These are phyloP conservation scores for Termitomyces sp. DNA, from an alignment of 768 basidiomycete species.

Conservation along the genomic window DNA sequence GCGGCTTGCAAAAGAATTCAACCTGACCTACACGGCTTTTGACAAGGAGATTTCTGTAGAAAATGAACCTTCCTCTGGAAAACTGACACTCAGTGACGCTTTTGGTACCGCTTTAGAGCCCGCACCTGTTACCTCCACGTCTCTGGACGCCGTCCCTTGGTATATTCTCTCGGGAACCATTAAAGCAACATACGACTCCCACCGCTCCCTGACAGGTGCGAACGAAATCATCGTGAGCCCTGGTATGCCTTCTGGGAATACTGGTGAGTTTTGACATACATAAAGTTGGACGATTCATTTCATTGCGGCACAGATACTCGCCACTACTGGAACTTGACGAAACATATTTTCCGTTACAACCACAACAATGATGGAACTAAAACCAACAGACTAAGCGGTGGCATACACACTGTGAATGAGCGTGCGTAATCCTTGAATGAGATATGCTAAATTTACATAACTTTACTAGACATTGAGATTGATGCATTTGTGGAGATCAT, in stretches of 20 bases:
- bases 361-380: slow-evolving; percentile 33
- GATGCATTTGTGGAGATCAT: slow-evolving; percentile 59
- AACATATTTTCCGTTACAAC: slow-evolving; percentile 66
- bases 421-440: slow-evolving; percentile 30
- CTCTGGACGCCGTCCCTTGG: slow-evolving; percentile 38
- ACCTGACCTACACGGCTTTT: slow-evolving; percentile 57
- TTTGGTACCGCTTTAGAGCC: slow-evolving; percentile 52
- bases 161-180: slow-evolving; percentile 58
- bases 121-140: slow-evolving; percentile 56
- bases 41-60: slow-evolving; percentile 32
- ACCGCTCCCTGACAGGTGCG: slow-evolving; percentile 27
- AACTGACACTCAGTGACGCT: slow-evolving; percentile 45
- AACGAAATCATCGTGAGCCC: slow-evolving; percentile 42
- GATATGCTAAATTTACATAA: not conserved
- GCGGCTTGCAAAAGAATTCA: slow-evolving; percentile 43
- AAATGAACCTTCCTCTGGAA: slow-evolving; percentile 33
- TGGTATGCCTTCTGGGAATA: slow-evolving; percentile 56
- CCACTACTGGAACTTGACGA: slow-evolving; percentile 51
- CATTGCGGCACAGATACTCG: slow-evolving; percentile 39
- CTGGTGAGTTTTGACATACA: slow-evolving; percentile 28
- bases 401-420: slow-evolving; percentile 72
- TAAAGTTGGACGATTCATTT: not conserved
- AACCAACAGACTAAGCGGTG: slow-evolving; percentile 24
- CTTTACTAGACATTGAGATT: slow-evolving; percentile 35
- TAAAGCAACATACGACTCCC: slow-evolving; percentile 52